These are phyloP conservation scores for Yamadazyma conglobata DNA, from an alignment of 1,139 yeast genomes.

Conservation along the genomic window DNA sequence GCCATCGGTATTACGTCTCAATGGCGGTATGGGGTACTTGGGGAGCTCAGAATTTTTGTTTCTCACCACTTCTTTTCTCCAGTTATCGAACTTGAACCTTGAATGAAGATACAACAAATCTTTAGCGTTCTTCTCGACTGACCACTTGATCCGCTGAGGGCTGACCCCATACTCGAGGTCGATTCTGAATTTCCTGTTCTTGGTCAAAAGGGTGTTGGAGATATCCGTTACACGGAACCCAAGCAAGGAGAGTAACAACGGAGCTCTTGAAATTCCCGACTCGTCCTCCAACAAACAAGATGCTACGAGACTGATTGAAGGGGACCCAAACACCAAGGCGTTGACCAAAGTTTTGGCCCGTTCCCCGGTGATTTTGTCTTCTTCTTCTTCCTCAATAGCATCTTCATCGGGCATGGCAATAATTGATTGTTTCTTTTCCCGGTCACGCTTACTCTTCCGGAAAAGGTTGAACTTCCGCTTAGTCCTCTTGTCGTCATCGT, in stretches of 20 bases:
- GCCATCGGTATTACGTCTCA: conserved; percentile 13
- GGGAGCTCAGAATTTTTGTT: conserved; percentile 26
- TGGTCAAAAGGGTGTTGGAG: conserved; percentile 38
- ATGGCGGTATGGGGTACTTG: conserved; percentile 30
- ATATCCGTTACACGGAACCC: conserved; percentile 61
- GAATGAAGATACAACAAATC: conserved; percentile 71
- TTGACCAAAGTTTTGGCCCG: conserved; percentile 65
- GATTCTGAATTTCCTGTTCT: conserved; percentile 56
- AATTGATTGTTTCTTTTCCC: conserved; percentile 21
- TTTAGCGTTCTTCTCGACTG: conserved; percentile 65
- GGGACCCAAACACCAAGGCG: conserved; percentile 68
- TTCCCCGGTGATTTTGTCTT: conserved; percentile 33
- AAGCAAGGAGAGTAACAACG: conserved; percentile 69
- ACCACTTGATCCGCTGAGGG: conserved; percentile 74
- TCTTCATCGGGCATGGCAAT: conserved; percentile 17
- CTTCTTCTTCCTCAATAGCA: conserved; percentile 20
- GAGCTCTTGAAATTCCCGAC: conserved; percentile 73
- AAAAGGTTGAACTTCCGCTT: conserved; percentile 25
- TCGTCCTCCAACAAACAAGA: conserved; percentile 77
- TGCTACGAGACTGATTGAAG: conserved; percentile 75
- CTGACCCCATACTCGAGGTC: conserved; percentile 91
- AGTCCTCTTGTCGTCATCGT: conserved; percentile 4
- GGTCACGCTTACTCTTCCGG: conserved; percentile 22
- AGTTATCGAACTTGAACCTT: conserved; percentile 51
- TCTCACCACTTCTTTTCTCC: conserved; percentile 34